These are phyloP conservation scores for Ascocoryne sarcoides DNA, from an alignment of 2,329 filamentous ascomycete genomes.

Conservation along the genomic window DNA sequence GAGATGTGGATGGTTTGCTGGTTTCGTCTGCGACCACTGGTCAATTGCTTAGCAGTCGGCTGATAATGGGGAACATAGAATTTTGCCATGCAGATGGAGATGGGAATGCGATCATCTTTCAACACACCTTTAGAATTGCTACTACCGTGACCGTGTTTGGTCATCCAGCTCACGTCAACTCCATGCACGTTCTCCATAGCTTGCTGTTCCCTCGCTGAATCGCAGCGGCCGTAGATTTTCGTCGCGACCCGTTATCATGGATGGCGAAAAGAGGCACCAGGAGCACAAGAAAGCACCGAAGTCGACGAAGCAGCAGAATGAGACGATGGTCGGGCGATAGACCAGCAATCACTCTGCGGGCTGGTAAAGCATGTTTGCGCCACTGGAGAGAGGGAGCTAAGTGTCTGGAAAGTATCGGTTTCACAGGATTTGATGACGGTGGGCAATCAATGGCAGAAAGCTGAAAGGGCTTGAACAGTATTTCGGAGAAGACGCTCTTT, in stretches of 20 bases:
- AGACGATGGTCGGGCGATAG: not conserved
- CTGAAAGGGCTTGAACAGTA: too few relatives aligned
- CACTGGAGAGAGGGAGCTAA: not conserved
- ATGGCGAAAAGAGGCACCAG: too few relatives aligned
- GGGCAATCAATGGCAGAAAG: too few relatives aligned
- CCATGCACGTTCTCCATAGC: slow-evolving; percentile 28
- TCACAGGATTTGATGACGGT: too few relatives aligned
- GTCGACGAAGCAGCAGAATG: not conserved
- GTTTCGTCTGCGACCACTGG: too few relatives aligned
- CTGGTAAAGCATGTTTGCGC: not conserved
- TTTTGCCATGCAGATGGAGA: too few relatives aligned
- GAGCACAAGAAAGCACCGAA: too few relatives aligned
- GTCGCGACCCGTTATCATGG: not conserved
- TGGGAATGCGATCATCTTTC: not conserved
- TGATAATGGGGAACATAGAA: too few relatives aligned
- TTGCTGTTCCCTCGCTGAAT: not conserved
- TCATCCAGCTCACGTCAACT: slow-evolving; percentile 30
- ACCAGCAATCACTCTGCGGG: not conserved
- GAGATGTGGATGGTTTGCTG: not conserved
- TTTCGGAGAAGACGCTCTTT: too few relatives aligned
- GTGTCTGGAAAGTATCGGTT: too few relatives aligned
- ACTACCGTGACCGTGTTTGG: slow-evolving; percentile 11
- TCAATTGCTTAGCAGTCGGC: too few relatives aligned
- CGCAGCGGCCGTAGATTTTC: not conserved
- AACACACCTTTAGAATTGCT: slow-evolving; percentile 23